phyloP scores from a whole-genome alignment of 1,139 yeast species.

The Torulaspora pretoriensis region DNA sequence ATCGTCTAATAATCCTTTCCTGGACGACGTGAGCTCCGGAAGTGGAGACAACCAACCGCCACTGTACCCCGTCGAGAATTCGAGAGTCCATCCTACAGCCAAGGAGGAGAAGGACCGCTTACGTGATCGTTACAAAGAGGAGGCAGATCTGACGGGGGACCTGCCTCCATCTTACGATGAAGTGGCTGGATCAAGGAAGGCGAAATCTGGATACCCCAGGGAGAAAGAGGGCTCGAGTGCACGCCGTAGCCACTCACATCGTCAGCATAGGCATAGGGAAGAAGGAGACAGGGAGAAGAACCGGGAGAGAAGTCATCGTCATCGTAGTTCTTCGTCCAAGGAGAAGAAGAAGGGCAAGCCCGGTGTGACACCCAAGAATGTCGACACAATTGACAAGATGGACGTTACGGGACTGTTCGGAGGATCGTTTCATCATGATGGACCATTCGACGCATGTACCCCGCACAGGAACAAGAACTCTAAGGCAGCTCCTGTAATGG shows the following conservation, averaged over 20 bases:
- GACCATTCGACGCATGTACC: conserved; percentile 97
- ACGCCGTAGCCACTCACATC: conserved; percentile 13
- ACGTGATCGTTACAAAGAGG: conserved; percentile 31
- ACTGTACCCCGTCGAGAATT: conserved; percentile 8
- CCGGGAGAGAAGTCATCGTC: conserved; percentile 11
- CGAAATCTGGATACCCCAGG: conserved; percentile 19
- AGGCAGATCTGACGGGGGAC: conserved; percentile 16
- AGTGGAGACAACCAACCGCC: conserved; percentile 8
- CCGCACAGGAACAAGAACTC: conserved; percentile 87
- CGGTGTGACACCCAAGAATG: conserved; percentile 38
- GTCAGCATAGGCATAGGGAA: conserved; percentile 8
- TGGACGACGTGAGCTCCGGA: conserved; percentile 24
- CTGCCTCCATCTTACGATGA: conserved; percentile 66
- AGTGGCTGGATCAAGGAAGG: conserved; percentile 45
- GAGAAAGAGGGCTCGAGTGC: conserved; percentile 20
- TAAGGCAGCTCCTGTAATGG: conserved; percentile 86
- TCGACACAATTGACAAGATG: conserved; percentile 89
- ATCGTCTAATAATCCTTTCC: conserved; percentile 34
- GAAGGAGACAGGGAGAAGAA: conserved; percentile 12
- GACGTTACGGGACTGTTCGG: conserved; percentile 96
- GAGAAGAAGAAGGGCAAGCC: conserved; percentile 50
- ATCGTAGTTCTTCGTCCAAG: conserved; percentile 35
- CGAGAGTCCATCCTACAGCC: conserved; percentile 34
- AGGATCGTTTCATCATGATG: conserved; percentile 96
- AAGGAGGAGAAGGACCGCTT: conserved; percentile 35